Conservation (phyloP, 495 filamentous ascomycete species). For the Pyrenula massariospora region DNA sequence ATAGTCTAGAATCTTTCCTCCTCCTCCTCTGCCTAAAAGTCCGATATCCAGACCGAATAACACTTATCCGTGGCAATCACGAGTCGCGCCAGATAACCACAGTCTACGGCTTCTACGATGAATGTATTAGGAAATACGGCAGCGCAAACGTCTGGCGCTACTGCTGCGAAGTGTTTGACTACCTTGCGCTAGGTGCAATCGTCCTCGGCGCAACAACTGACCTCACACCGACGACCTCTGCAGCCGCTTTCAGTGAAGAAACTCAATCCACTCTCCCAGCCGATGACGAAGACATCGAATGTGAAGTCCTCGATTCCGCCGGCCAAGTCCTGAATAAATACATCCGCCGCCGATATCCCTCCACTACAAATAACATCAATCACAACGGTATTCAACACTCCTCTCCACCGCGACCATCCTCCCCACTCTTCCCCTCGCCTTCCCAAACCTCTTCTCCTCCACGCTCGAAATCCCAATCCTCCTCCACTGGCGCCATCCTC, state of each 20-base stretch:
- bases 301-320: constrained; percentile 77
- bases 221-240: constrained; percentile 36
- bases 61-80: constrained; percentile 92
- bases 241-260: constrained; percentile 27
- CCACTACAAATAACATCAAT: constrained; percentile 20
- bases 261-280: constrained; percentile 32
- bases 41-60: constrained; percentile 95
- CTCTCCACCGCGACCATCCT: constrained; percentile 25
- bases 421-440: constrained; percentile 58
- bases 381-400: constrained; percentile 3
- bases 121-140: constrained; percentile 94
- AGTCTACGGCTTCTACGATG: constrained; percentile 98
- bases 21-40: constrained; percentile 94
- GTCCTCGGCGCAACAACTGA: constrained; percentile 79
- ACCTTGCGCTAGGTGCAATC: constrained; percentile 87
- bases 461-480: constrained; percentile 51
- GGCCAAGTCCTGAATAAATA: constrained; percentile 69
- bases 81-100: constrained; percentile 96
- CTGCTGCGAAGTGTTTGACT: constrained; percentile 98
- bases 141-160: constrained; percentile 97
- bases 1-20: constrained; percentile 91
- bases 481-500: constrained; percentile 70
- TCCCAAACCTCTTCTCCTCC: constrained; percentile 63
- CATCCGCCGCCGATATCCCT: constrained; percentile 33
- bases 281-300: constrained; percentile 66